Evolutionary conservation across 139 green algal species (phyloP).

Genomic region (Zygnema cylindricum): DNA sequence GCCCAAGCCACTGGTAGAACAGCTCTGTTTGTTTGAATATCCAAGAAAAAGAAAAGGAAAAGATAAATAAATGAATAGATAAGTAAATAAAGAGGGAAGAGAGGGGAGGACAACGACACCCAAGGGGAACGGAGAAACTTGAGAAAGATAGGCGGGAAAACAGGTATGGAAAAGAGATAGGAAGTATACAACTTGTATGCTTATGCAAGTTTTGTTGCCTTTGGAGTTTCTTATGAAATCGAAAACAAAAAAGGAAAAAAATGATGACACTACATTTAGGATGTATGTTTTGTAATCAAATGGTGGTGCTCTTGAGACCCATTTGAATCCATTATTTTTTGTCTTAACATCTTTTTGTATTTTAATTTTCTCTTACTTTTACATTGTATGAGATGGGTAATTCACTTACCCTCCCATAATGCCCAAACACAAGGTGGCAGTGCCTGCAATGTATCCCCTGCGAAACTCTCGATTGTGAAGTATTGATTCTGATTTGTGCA

Average conservation of each 20-base stretch:
- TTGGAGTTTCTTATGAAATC: too few species aligned
- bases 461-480: neutral
- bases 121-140: neutral
- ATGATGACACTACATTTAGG: too few species aligned
- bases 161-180: too few species aligned
- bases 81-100: neutral
- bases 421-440: neutral
- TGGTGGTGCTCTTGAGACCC: too few species aligned
- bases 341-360: too few species aligned
- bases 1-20: conserved; percentile 24
- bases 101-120: neutral
- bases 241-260: too few species aligned
- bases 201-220: too few species aligned
- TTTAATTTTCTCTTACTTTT: too few species aligned
- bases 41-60: neutral
- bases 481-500: neutral
- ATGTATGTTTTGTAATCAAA: too few species aligned
- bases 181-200: too few species aligned
- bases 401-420: neutral
- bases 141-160: neutral
- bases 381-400: neutral
- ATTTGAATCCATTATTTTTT: too few species aligned
- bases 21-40: conserved; percentile 2
- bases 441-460: neutral
- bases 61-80: neutral